These are phyloP conservation scores for Mycena chlorophos DNA, from an alignment of 768 basidiomycete genomes.

Conservation along the genomic window DNA sequence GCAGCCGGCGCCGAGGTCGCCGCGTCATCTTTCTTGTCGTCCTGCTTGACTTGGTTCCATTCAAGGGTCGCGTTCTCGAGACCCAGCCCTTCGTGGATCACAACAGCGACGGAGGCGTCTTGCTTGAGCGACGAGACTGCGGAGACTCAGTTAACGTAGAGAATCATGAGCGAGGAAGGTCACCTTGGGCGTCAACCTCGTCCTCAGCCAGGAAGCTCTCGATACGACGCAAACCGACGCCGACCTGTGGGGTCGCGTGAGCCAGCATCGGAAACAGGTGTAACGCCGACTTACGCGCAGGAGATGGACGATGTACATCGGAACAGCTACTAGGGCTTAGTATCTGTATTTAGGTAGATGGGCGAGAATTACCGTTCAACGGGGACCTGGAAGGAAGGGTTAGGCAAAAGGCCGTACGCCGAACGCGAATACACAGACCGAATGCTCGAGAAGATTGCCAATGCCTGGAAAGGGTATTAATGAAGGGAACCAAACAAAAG, in stretches of 20 bases:
- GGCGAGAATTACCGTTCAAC: conserved; percentile 44
- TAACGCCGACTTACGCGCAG: conserved; percentile 38
- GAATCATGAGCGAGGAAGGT: neutral
- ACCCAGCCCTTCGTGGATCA: conserved; percentile 47
- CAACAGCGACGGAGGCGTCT: conserved; percentile 27
- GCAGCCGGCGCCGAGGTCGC: conserved; percentile 19
- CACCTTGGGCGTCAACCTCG: conserved; percentile 56
- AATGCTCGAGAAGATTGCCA: conserved; percentile 84
- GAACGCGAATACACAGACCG: conserved; percentile 38
- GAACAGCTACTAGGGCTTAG: conserved; percentile 47
- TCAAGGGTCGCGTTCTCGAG: conserved; percentile 59
- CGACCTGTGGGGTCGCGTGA: conserved; percentile 36
- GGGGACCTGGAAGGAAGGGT: conserved; percentile 48
- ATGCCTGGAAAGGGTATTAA: conserved; percentile 44
- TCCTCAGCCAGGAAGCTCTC: conserved; percentile 68
- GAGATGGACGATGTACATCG: conserved; percentile 72
- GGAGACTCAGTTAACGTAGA: neutral
- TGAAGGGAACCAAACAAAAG: neutral
- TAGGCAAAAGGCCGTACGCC: neutral
- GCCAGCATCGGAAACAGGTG: neutral
- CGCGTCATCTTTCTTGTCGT: conserved; percentile 13
- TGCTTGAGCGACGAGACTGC: conserved; percentile 62
- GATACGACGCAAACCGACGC: conserved; percentile 68
- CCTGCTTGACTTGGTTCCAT: conserved; percentile 55
- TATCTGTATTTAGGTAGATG: neutral